phyloP scores from a whole-genome alignment of 179 eudicot genomes.

The Beta macrorhiza region DNA sequence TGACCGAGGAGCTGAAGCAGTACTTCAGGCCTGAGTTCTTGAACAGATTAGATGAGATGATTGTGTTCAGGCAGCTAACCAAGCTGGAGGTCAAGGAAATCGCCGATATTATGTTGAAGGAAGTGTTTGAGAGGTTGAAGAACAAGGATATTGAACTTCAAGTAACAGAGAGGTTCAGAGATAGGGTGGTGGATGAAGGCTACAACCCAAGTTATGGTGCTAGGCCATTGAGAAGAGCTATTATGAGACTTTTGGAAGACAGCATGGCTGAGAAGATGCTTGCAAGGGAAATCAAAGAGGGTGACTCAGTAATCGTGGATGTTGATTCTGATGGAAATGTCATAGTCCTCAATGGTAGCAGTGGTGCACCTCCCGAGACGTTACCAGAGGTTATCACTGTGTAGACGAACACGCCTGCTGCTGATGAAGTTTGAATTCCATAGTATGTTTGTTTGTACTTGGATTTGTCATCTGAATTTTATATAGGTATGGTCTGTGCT shows the following conservation, averaged over 20 bases:
- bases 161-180: slow-evolving; percentile 72
- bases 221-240: slow-evolving; percentile 85
- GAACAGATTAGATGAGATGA: slow-evolving; percentile 88
- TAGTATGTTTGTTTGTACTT: slow-evolving; percentile 13
- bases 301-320: slow-evolving; percentile 66
- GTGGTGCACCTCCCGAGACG: slow-evolving; percentile 43
- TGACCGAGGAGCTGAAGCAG: slow-evolving; percentile 74
- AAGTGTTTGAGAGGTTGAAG: slow-evolving; percentile 67
- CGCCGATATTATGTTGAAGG: slow-evolving; percentile 84
- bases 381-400: slow-evolving; percentile 13
- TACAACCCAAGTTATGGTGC: slow-evolving; percentile 89
- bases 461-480: background rate
- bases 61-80: slow-evolving; percentile 80
- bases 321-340: slow-evolving; percentile 46
- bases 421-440: background rate
- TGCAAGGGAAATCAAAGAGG: slow-evolving; percentile 68
- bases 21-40: slow-evolving; percentile 86
- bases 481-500: slow-evolving; percentile 12
- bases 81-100: slow-evolving; percentile 86
- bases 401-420: background rate
- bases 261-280: slow-evolving; percentile 96
- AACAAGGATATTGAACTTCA: slow-evolving; percentile 60
- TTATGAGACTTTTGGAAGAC: slow-evolving; percentile 87
- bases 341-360: slow-evolving; percentile 51
- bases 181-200: slow-evolving; percentile 82